Evolutionary conservation across 768 basidiomycete species (phyloP).

Genomic region (Naganishia friedmannii): DNA sequence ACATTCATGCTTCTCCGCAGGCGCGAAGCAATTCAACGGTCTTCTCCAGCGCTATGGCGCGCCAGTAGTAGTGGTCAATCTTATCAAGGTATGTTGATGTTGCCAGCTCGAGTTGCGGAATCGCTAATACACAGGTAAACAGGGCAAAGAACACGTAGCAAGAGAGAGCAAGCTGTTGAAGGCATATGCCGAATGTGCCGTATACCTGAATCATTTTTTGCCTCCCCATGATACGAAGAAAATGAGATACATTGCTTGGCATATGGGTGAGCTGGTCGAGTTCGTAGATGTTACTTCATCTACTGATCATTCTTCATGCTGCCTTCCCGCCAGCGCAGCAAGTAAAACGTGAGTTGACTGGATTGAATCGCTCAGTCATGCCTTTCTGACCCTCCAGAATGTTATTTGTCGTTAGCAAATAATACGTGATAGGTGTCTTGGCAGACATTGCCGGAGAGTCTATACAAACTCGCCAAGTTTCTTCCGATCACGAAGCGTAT

Average conservation of each 20-base stretch:
- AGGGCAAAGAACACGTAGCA: conserved; percentile 56
- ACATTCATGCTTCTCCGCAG: conserved; percentile 91
- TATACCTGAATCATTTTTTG: conserved; percentile 91
- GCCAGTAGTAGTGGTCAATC: conserved; percentile 83
- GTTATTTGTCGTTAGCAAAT: conserved; percentile 62
- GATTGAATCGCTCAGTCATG: not conserved
- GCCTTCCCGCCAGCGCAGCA: conserved; percentile 2
- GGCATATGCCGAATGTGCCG: conserved; percentile 86
- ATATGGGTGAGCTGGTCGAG: conserved; percentile 62
- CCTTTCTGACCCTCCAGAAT: not conserved
- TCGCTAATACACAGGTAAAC: not conserved
- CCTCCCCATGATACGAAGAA: conserved; percentile 66
- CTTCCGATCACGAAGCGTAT: no score
- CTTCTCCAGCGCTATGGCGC: conserved; percentile 84
- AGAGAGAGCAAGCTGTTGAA: conserved; percentile 85
- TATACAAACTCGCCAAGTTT: conserved; percentile 84
- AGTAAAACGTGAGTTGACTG: conserved; percentile 16
- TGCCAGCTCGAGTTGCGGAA: conserved; percentile 54
- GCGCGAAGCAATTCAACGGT: conserved; percentile 86
- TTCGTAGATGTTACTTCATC: conserved; percentile 77
- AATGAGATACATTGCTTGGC: conserved; percentile 92
- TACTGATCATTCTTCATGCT: conserved; percentile 33
- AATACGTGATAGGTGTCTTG: conserved; percentile 90
- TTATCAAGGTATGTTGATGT: conserved; percentile 71
- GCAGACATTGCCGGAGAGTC: conserved; percentile 93